These are phyloP conservation scores for Chrysoporthe austroafricana DNA, from an alignment of 2,329 filamentous ascomycete species.

Conservation along the genomic window DNA sequence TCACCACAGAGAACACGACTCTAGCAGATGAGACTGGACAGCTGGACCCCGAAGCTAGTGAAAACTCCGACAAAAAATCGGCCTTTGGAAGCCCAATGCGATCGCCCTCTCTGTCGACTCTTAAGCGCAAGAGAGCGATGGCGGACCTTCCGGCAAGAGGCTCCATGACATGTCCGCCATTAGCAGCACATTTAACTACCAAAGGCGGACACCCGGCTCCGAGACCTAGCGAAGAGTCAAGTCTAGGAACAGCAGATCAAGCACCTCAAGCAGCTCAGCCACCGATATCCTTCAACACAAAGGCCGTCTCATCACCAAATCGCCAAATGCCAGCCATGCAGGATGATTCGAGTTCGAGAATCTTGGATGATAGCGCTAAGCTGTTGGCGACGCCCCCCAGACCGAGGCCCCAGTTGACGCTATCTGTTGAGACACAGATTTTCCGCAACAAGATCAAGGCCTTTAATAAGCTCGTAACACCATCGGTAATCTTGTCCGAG, in stretches of 20 bases:
- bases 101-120: conserved; percentile 12
- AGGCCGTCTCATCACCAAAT: not conserved
- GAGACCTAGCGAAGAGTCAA: not conserved
- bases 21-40: not conserved
- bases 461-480: conserved; percentile 22
- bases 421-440: conserved; percentile 1
- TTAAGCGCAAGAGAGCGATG: conserved; percentile 24
- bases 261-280: not conserved
- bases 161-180: too few relatives aligned
- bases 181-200: not conserved
- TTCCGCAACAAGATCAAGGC: conserved; percentile 21
- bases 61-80: conserved; percentile 6
- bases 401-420: not conserved
- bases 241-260: not conserved
- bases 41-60: not conserved
- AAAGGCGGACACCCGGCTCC: not conserved
- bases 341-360: not conserved
- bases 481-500: conserved; percentile 11
- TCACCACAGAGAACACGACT: conserved; percentile 7
- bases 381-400: not conserved
- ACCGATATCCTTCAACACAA: not conserved
- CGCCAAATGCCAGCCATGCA: too few relatives aligned
- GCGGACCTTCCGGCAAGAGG: not conserved
- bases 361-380: not conserved
- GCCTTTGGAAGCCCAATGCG: conserved; percentile 14